These are phyloP conservation scores for Zasmidium angulare DNA, from an alignment of 2,329 filamentous ascomycete genomes.

Conservation along the genomic window DNA sequence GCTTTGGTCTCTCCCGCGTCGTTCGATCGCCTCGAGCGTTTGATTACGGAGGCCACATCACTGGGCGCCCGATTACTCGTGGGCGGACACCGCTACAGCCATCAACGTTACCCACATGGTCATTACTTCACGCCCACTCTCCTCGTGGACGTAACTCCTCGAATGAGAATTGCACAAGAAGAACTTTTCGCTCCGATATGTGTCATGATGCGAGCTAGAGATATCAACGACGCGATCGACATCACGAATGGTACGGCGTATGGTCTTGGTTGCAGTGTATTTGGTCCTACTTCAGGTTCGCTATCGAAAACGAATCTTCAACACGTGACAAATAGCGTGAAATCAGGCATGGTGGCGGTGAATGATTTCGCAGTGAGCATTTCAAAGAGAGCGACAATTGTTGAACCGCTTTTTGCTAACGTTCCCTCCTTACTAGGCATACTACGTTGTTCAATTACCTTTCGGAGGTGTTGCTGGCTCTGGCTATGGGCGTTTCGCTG, in stretches of 20 bases:
- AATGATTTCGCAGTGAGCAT: slow-evolving; percentile 77
- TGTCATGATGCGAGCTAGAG: slow-evolving; percentile 72
- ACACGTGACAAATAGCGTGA: slow-evolving; percentile 65
- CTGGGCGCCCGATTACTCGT: slow-evolving; percentile 78
- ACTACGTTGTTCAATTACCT: slow-evolving; percentile 89
- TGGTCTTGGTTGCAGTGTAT: slow-evolving; percentile 85
- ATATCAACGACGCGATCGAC: slow-evolving; percentile 64
- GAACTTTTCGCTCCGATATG: slow-evolving; percentile 95
- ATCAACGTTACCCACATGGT: slow-evolving; percentile 72
- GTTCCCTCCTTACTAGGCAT: slow-evolving; percentile 50
- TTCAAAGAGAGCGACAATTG: background rate
- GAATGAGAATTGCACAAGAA: slow-evolving; percentile 83
- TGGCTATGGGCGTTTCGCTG: slow-evolving; percentile 88
- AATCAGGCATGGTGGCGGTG: slow-evolving; percentile 86
- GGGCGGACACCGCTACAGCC: slow-evolving; percentile 70
- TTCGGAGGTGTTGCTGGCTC: slow-evolving; percentile 90
- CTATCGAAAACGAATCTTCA: slow-evolving; percentile 60
- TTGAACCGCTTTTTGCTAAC: background rate
- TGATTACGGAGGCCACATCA: slow-evolving; percentile 74
- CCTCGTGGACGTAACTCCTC: slow-evolving; percentile 79
- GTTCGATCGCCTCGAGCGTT: slow-evolving; percentile 72
- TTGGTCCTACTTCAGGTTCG: slow-evolving; percentile 56
- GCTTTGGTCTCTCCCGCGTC: slow-evolving; percentile 80
- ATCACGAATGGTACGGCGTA: slow-evolving; percentile 84
- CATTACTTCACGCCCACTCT: slow-evolving; percentile 94